phyloP scores from a whole-genome alignment of 148 eudicot genomes.

The Chenopodium berlandieri region DNA sequence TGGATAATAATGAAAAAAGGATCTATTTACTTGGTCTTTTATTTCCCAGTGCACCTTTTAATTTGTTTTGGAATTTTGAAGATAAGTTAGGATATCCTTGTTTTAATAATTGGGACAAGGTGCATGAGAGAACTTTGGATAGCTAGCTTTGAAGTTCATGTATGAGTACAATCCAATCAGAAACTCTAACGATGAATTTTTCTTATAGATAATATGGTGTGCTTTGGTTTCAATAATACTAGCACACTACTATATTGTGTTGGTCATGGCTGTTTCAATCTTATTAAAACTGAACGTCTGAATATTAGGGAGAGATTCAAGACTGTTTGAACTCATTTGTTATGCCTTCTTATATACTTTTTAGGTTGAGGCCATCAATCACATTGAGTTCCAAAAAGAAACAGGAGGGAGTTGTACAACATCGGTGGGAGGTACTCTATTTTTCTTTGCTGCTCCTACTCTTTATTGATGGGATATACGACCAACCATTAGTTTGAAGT shows the following conservation, averaged over 20 bases:
- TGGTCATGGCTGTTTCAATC: background rate
- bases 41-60: too few species aligned
- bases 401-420: constrained; percentile 57
- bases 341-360: constrained; percentile 15
- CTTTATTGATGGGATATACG: background rate
- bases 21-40: background rate
- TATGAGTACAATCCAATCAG: background rate
- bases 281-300: background rate
- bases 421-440: constrained; percentile 66
- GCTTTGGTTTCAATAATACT: background rate
- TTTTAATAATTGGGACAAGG: background rate
- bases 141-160: background rate
- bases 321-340: constrained; percentile 7
- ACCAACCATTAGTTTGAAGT: constrained; percentile 1
- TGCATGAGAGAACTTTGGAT: background rate
- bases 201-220: background rate
- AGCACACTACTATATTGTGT: background rate
- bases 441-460: background rate
- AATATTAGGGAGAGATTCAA: background rate
- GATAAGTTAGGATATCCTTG: background rate
- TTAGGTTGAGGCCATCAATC: constrained; percentile 69
- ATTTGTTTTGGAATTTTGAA: too few species aligned
- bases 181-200: background rate
- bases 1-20: too few species aligned
- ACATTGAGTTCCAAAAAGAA: constrained; percentile 57